Conservation (phyloP, 352 stramenopile genomes). For the Phytophthora fragariae region DNA sequence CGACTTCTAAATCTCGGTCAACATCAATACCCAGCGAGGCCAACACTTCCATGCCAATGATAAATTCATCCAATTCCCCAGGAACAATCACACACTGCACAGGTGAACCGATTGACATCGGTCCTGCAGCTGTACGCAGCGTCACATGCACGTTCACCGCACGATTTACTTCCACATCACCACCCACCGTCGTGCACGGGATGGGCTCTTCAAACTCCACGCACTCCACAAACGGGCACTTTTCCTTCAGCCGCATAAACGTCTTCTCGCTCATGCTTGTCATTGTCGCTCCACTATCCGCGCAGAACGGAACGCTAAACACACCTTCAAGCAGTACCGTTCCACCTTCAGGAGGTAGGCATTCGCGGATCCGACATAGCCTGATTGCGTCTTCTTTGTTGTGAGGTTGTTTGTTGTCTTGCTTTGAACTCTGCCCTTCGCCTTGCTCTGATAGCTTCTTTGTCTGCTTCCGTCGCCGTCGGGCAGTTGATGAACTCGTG, state of each 20-base stretch:
- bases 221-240: neutral
- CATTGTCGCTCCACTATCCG: neutral
- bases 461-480: neutral
- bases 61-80: neutral
- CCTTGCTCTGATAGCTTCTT: conserved; percentile 16
- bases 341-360: too few species aligned
- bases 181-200: conserved; percentile 12
- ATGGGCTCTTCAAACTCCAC: conserved; percentile 10
- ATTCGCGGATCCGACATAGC: neutral
- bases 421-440: conserved; percentile 8
- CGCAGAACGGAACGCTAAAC: too few species aligned
- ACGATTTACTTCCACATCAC: conserved; percentile 18
- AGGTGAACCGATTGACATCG: conserved; percentile 2
- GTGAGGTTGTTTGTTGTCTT: neutral
- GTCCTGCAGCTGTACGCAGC: too few species aligned
- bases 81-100: conserved; percentile 3
- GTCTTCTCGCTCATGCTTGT: conserved; percentile 13
- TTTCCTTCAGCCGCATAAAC: conserved; percentile 1
- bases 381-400: conserved; percentile 4
- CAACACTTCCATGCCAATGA: conserved; percentile 14
- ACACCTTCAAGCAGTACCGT: too few species aligned
- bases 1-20: neutral
- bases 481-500: conserved; percentile 19
- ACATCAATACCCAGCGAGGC: conserved; percentile 10
- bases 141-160: too few species aligned